phyloP scores from a whole-genome alignment of 345 rosid genomes.

The Linum usitatissimum region DNA sequence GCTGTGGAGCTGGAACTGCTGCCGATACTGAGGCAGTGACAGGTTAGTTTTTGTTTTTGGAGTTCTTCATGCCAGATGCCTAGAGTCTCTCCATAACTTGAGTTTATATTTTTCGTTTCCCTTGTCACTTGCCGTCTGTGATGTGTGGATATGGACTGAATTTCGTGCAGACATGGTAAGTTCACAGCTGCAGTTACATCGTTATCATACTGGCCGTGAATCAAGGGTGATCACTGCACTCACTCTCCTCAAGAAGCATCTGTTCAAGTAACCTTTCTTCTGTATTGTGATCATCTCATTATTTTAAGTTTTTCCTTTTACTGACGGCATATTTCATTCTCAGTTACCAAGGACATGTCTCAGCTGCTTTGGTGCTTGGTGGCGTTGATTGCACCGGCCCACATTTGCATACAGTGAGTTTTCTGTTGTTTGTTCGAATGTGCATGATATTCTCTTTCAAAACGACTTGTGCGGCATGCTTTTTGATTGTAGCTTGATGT shows the following conservation, averaged over 20 bases:
- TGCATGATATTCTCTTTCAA: background rate
- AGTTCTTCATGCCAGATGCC: background rate
- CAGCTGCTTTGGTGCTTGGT: constrained; percentile 81
- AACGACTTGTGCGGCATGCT: constrained; percentile 3
- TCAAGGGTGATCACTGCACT: constrained; percentile 71
- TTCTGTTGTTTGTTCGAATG: constrained; percentile 1
- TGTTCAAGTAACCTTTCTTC: constrained; percentile 43
- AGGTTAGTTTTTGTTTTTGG: constrained; percentile 26
- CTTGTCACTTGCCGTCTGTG: background rate
- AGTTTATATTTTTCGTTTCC: background rate
- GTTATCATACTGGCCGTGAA: constrained; percentile 69
- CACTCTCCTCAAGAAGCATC: constrained; percentile 73
- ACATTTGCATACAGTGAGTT: constrained; percentile 69
- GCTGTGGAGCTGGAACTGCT: constrained; percentile 98
- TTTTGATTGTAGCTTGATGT: background rate
- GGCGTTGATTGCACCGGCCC: constrained; percentile 83
- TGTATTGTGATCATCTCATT: constrained; percentile 1
- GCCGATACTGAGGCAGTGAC: constrained; percentile 99
- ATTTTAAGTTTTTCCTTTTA: background rate
- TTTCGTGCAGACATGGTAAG: constrained; percentile 59
- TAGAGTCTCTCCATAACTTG: background rate
- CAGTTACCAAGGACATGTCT: constrained; percentile 71
- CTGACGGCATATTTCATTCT: constrained; percentile 18
- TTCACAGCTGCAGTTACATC: constrained; percentile 70
- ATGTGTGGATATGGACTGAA: constrained; percentile 6